Evolutionary conservation across 306 rosid genomes (phyloP).

Genomic region (Prunus kanzakura): DNA sequence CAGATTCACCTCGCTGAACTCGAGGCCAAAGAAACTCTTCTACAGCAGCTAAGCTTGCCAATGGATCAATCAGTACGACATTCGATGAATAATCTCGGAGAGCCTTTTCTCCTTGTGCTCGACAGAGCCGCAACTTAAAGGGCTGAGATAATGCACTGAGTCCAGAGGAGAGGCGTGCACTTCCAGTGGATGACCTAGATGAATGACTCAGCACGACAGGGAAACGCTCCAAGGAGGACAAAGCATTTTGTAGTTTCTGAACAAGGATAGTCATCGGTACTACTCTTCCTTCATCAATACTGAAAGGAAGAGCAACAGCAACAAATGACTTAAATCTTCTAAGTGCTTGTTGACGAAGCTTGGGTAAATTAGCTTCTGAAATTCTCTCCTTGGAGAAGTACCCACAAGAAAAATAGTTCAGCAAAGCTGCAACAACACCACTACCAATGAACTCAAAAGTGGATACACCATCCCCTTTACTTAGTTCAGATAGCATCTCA

Average conservation of each 20-base stretch:
- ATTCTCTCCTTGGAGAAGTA: constrained; percentile 72
- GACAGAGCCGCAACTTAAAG: constrained; percentile 88
- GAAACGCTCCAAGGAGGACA: constrained; percentile 94
- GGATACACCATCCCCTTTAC: constrained; percentile 97
- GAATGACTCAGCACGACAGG: constrained; percentile 97
- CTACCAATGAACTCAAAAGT: constrained; percentile 98
- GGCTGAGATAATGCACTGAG: constrained; percentile 91
- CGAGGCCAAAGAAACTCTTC: constrained; percentile 99
- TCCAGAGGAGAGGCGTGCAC: constrained; percentile 94
- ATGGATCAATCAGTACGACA: constrained; percentile 88
- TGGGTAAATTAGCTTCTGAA: constrained; percentile 66
- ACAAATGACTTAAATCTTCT: constrained; percentile 79
- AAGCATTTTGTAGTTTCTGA: constrained; percentile 96
- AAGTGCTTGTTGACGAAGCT: constrained; percentile 86
- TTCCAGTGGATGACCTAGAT: constrained; percentile 83
- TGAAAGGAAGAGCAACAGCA: constrained; percentile 77
- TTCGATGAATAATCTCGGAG: constrained; percentile 91
- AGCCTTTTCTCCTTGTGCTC: constrained; percentile 90
- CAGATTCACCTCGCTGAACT: constrained; percentile 82
- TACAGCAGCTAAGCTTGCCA: constrained; percentile 93
- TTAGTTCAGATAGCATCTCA: constrained; percentile 87
- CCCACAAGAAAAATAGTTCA: constrained; percentile 89
- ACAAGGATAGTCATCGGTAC: constrained; percentile 79
- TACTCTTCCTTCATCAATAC: constrained; percentile 30
- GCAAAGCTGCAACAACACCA: constrained; percentile 86